Conservation (phyloP, 495 filamentous ascomycete species). For the Cercophora newfieldiana region DNA sequence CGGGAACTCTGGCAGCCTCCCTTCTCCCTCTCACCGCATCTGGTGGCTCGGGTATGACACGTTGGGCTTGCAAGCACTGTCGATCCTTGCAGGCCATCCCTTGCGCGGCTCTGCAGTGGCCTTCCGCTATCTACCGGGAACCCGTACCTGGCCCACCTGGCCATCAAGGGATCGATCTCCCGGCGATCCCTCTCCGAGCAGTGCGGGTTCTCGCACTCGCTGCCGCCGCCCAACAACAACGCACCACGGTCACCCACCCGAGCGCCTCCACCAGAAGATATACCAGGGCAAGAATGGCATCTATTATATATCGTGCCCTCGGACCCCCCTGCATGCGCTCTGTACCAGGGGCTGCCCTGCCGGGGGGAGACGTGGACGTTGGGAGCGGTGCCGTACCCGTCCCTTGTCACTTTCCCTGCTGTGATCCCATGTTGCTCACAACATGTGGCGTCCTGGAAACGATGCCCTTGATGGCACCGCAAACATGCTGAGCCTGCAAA, state of each 20-base stretch:
- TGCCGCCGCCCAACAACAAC: too few relatives aligned
- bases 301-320: neutral
- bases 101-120: neutral
- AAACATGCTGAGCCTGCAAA: neutral
- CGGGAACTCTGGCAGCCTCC: neutral
- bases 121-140: neutral
- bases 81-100: neutral
- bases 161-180: neutral
- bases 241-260: too few relatives aligned
- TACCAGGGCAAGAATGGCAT: neutral
- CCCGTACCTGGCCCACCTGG: neutral
- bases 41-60: neutral
- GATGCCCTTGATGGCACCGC: slow-evolving; percentile 6
- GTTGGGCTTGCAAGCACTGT: neutral
- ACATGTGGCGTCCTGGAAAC: slow-evolving; percentile 20
- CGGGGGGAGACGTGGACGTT: slow-evolving; percentile 7
- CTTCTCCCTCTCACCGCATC: neutral
- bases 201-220: too few relatives aligned
- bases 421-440: slow-evolving; percentile 14
- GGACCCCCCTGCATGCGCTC: neutral
- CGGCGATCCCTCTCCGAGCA: neutral
- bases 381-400: slow-evolving; percentile 13
- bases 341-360: neutral
- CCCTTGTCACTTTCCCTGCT: slow-evolving; percentile 13
- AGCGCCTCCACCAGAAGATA: neutral